phyloP scores from a whole-genome alignment of 1,284 basidiomycete genomes.

The Neotropicomus parvogracilis region DNA sequence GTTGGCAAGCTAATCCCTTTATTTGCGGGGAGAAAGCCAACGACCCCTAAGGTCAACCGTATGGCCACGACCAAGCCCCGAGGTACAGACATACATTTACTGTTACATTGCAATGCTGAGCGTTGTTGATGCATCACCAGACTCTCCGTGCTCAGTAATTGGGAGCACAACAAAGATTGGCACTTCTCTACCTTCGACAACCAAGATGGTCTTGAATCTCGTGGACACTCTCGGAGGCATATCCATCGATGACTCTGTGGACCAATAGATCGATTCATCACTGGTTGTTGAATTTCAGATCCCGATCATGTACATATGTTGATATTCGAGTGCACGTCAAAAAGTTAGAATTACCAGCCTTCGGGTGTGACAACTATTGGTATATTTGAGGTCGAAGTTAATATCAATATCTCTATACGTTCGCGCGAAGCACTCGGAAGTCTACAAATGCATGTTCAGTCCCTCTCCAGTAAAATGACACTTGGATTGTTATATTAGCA shows the following conservation, averaged over 20 bases:
- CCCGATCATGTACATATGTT: too few species aligned
- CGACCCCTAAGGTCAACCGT: slow-evolving; percentile 43
- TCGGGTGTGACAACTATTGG: too few species aligned
- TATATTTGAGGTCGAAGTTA: too few species aligned
- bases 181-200: background rate
- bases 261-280: background rate
- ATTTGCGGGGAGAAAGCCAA: slow-evolving; percentile 41
- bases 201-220: slow-evolving; percentile 7
- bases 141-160: slow-evolving; percentile 14
- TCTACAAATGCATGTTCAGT: too few species aligned
- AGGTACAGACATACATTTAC: slow-evolving; percentile 36
- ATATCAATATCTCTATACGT: too few species aligned
- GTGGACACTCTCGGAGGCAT: slow-evolving; percentile 8
- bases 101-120: background rate
- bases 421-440: too few species aligned
- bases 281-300: background rate
- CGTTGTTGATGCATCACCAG: slow-evolving; percentile 10
- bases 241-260: slow-evolving; percentile 8
- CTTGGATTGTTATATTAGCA: too few species aligned
- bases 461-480: too few species aligned
- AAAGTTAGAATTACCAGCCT: too few species aligned
- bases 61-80: slow-evolving; percentile 44
- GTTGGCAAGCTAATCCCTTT: slow-evolving; percentile 54
- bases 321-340: too few species aligned
- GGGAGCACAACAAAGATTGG: slow-evolving; percentile 2